Base-by-base conservation (phyloP, 106 monocot species). In the Iris macrosiphon region DNA sequence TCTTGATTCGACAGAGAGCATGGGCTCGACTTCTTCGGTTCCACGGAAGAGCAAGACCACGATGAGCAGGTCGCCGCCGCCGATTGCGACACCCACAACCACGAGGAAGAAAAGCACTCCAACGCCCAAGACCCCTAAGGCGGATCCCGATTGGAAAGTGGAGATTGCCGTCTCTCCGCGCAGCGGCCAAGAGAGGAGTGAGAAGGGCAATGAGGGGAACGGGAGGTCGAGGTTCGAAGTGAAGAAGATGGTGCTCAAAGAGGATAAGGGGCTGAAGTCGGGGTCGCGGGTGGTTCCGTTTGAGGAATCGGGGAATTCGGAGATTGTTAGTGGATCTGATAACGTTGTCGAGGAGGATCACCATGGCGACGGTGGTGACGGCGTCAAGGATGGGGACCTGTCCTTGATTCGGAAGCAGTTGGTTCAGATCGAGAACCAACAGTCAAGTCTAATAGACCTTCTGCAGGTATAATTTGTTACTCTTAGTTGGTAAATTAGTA, bases 381-480 rank as follows among this genome's bases (percentile, higher is more conserved):
- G 59, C 4, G 75, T 79, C 3, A 82, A 85, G 52, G 83, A 83
- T 22, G 61, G 55, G 30, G 81, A 83, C 31, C 63, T 96, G 50
- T 77, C 77, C 16, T 46, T 74, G 63, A 90, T 96, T 44, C 70
- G 77, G 49, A 74, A 69, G 74, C 85, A 96, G 61, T 66, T 96
- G 68, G 56, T 83, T 71, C 96, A 96, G 76, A 96, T 96, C 40
- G 96, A 96, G 72, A 90, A 79, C 17, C 96, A 83, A 56, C 96
- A 96, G 44, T 78, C 80, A 17, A 83, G 32, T 48, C 52, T 96
- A 39, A 64, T 96, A 34, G 96, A 96, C 41, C 79, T 96, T 59
- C 74, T 96, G 26, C 83, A 96, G 96, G 96, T 96, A 80, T n/a
- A n/a, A 52, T 22, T 42, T 44, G 30, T 8, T n/a, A n/a, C n/a